Evolutionary conservation across 2,329 filamentous ascomycete genomes (phyloP).

Genomic region (Aspergillus fischeri): DNA sequence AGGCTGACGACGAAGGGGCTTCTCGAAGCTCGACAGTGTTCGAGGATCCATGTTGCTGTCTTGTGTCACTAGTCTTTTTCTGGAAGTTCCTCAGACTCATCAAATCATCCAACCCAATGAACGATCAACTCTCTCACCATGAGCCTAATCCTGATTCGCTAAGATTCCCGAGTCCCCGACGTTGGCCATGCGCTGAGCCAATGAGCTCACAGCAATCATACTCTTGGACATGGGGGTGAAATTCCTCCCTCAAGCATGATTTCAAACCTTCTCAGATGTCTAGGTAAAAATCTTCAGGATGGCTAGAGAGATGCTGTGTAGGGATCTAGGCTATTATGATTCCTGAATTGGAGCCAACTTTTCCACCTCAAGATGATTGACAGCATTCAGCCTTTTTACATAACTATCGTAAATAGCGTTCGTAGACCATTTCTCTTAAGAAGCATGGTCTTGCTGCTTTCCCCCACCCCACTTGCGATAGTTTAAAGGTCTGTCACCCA

Average conservation of each 20-base stretch:
- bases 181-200: background rate
- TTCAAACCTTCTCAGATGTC: no score
- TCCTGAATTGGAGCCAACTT: no score
- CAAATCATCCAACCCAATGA: background rate
- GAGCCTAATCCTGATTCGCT: background rate
- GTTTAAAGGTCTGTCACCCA: conserved; percentile 14
- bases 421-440: background rate
- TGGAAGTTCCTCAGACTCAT: background rate
- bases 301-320: no score
- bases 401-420: no score
- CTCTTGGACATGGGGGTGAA: background rate
- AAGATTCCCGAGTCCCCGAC: background rate
- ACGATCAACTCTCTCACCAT: background rate
- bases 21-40: conserved; percentile 18
- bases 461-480: conserved; percentile 3
- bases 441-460: background rate
- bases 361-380: conserved; percentile 1
- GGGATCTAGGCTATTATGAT: no score
- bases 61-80: conserved; percentile 5
- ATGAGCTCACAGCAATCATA: background rate
- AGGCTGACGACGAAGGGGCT: conserved; percentile 20
- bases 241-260: no score
- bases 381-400: background rate
- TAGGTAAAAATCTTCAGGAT: no score
- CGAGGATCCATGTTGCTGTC: conserved; percentile 12